phyloP scores from a whole-genome alignment of 176 grass and related monocot species.

The Oryza meridionalis region DNA sequence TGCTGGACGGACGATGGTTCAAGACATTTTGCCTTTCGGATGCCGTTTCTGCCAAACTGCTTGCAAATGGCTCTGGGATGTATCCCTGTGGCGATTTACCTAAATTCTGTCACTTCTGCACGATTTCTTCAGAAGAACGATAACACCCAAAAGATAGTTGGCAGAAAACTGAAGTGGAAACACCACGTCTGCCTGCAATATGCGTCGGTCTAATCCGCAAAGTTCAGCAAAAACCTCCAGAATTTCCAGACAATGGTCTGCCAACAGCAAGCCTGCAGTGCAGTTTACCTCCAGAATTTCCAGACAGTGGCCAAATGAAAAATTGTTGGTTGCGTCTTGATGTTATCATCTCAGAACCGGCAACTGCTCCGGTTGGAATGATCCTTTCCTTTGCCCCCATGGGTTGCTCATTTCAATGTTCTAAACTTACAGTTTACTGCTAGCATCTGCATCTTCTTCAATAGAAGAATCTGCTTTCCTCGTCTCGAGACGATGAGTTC shows the following conservation, averaged over 20 bases:
- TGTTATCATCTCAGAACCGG: not conserved
- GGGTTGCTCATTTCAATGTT: not conserved
- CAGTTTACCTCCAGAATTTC: not conserved
- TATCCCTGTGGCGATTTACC: not conserved
- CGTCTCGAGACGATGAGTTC: not conserved
- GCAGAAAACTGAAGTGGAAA: not conserved
- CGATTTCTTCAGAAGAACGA: not conserved
- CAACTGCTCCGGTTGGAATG: not conserved
- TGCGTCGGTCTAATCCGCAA: not conserved
- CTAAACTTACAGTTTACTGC: not conserved
- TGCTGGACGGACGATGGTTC: not conserved
- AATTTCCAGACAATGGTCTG: not conserved
- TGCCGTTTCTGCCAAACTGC: not conserved
- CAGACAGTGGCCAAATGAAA: not conserved
- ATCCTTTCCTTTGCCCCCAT: not conserved
- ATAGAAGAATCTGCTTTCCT: slow-evolving; percentile 1
- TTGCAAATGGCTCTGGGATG: not conserved
- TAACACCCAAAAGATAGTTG: no score
- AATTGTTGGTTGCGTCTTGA: not conserved
- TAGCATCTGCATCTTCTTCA: not conserved
- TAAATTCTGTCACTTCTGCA: not conserved
- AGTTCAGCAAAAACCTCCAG: not conserved
- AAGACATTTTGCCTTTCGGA: not conserved
- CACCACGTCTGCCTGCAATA: not conserved
- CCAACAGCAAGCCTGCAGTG: not conserved